Conservation (phyloP, 495 filamentous ascomycete species). For the Staphylotrichum longicolle region DNA sequence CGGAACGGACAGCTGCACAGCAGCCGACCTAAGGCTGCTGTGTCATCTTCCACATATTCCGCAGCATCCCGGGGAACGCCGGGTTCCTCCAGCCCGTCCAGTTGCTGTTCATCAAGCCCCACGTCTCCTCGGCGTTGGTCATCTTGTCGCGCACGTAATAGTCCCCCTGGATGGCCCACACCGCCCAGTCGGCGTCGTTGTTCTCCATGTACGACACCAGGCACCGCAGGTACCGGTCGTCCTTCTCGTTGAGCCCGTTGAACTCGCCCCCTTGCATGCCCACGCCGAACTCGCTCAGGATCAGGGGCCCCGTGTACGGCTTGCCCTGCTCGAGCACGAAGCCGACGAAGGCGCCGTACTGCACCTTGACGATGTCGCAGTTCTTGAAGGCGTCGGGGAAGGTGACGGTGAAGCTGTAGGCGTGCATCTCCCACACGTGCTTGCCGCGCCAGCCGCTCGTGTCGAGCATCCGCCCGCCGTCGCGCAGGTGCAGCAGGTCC, state of each 20-base stretch:
- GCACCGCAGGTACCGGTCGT: constrained; percentile 43
- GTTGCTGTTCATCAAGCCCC: constrained; percentile 43
- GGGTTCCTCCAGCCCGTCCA: constrained; percentile 49
- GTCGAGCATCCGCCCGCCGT: constrained; percentile 35
- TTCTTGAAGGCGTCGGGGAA: constrained; percentile 38
- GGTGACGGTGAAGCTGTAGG: constrained; percentile 49
- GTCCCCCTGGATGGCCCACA: constrained; percentile 51
- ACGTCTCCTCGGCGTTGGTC: constrained; percentile 45
- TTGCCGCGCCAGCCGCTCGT: constrained; percentile 43
- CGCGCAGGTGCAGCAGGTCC: constrained; percentile 44
- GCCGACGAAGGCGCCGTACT: constrained; percentile 42
- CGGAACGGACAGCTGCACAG: too few relatives aligned
- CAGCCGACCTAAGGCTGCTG: constrained; percentile 33
- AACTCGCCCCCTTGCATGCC: constrained; percentile 41
- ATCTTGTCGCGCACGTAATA: constrained; percentile 49
- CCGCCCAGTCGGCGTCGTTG: constrained; percentile 52
- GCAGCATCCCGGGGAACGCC: constrained; percentile 35
- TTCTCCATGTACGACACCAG: constrained; percentile 43
- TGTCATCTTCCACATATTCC: constrained; percentile 43
- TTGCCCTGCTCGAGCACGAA: constrained; percentile 47
- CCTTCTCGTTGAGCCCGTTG: constrained; percentile 35
- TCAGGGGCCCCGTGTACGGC: constrained; percentile 46
- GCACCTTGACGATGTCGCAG: constrained; percentile 40
- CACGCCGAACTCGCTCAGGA: constrained; percentile 52
- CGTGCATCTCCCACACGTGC: constrained; percentile 54